phyloP scores from a whole-genome alignment of 2,329 filamentous ascomycete genomes.

The Xylaria sp. region DNA sequence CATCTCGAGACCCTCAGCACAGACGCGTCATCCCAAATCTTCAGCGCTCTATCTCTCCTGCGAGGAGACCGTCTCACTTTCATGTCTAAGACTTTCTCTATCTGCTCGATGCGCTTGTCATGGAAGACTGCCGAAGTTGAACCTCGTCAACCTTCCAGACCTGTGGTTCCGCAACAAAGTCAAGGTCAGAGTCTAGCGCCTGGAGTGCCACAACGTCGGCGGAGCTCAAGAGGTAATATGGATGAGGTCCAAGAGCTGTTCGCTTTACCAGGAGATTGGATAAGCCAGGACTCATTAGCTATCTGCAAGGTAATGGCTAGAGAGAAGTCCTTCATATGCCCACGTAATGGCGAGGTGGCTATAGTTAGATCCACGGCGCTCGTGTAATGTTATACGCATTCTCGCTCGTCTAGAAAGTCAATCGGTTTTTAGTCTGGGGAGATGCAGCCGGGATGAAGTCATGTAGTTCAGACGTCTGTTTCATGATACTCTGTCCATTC shows the following conservation, averaged over 20 bases:
- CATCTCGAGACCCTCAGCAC: neutral
- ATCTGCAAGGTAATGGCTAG: neutral
- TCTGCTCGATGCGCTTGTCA: neutral
- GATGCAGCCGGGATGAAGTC: too few relatives aligned
- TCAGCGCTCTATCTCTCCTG: neutral
- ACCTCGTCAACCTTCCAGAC: neutral
- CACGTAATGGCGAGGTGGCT: neutral
- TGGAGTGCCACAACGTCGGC: neutral
- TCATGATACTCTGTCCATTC: conserved; percentile 45
- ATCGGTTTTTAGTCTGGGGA: too few relatives aligned
- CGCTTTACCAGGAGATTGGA: neutral
- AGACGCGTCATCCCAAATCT: neutral
- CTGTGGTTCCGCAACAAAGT: neutral
- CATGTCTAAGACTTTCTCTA: neutral
- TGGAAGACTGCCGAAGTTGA: neutral
- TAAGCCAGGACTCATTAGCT: neutral
- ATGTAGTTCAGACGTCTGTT: conserved; percentile 16
- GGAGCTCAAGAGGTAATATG: neutral
- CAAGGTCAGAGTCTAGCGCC: neutral
- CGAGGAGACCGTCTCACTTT: neutral
- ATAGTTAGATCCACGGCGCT: neutral
- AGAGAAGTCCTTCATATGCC: neutral
- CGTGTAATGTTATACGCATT: neutral
- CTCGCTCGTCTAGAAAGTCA: too few relatives aligned
- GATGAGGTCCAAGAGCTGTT: neutral